A percentile compares a stretch with the other conserved stretches of the same genome.
phyloP scores from a whole-genome alignment of 1,284 basidiomycete species.

The Cryptococcus hybrid region DNA sequence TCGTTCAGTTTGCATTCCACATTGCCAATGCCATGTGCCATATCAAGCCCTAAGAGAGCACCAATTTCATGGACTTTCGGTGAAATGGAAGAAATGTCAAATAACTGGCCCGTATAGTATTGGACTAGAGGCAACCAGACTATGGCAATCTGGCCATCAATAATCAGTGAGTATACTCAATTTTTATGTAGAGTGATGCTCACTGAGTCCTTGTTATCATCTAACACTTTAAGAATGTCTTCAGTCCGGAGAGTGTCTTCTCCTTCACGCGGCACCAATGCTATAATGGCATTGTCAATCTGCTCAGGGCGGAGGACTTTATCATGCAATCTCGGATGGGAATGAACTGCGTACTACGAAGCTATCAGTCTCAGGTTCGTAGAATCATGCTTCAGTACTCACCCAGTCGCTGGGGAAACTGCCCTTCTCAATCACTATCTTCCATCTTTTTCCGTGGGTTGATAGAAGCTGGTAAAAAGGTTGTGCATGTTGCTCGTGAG shows the following conservation, averaged over 20 bases:
- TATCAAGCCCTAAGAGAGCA: conserved; percentile 90
- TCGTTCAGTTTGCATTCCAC: conserved; percentile 84
- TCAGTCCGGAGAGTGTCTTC: conserved; percentile 85
- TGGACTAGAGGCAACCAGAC: conserved; percentile 90
- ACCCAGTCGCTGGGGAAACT: conserved; percentile 97
- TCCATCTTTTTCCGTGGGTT: conserved; percentile 77
- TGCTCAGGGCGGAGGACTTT: conserved; percentile 62
- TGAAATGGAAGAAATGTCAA: conserved; percentile 82
- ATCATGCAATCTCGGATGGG: conserved; percentile 77
- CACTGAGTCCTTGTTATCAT: conserved; percentile 61
- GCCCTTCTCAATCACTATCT: conserved; percentile 91
- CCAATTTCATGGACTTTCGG: conserved; percentile 74
- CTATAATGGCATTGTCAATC: conserved; percentile 63
- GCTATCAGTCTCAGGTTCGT: neutral
- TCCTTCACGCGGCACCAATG: conserved; percentile 72
- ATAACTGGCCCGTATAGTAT: conserved; percentile 97
- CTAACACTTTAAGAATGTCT: conserved; percentile 79
- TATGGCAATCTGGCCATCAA: conserved; percentile 66
- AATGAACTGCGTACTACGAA: conserved; percentile 85
- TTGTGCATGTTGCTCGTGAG: conserved; percentile 93
- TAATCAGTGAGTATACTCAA: neutral
- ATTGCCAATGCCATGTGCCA: conserved; percentile 94
- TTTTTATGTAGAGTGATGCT: conserved; percentile 5
- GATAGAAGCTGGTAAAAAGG: conserved; percentile 91
- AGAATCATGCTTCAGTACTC: conserved; percentile 31